These are phyloP conservation scores for Cadophora sp. DNA, from an alignment of 2,329 filamentous ascomycete genomes.

Conservation along the genomic window DNA sequence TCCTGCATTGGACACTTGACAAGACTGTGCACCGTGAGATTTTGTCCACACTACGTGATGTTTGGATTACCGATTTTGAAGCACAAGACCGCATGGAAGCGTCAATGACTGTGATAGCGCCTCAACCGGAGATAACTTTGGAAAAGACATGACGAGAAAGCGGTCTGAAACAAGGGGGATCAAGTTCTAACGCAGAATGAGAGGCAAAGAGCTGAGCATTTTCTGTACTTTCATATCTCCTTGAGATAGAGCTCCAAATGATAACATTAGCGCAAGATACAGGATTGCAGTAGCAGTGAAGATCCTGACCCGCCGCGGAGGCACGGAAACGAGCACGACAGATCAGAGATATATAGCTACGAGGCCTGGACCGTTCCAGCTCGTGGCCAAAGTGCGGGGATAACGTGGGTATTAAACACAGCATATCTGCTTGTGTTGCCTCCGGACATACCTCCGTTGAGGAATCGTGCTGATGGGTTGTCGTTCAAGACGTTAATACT, in stretches of 20 bases:
- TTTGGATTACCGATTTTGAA: slow-evolving; percentile 24
- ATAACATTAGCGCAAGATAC: not conserved
- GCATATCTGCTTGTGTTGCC: not conserved
- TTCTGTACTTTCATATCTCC: not conserved
- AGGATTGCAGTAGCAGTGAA: not conserved
- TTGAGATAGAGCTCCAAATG: not conserved
- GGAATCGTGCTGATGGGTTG: not conserved
- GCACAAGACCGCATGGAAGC: slow-evolving; percentile 27
- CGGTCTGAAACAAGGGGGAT: not conserved
- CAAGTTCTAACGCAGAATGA: not conserved
- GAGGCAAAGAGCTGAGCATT: not conserved
- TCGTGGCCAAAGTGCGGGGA: not conserved
- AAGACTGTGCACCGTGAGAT: slow-evolving; percentile 18
- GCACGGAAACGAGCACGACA: not conserved
- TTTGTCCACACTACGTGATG: not conserved
- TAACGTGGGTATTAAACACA: not conserved
- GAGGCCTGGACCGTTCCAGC: not conserved
- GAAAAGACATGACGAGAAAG: slow-evolving; percentile 4
- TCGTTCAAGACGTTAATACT: not conserved
- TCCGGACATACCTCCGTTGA: not conserved
- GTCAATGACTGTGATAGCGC: slow-evolving; percentile 27
- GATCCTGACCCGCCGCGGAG: not conserved
- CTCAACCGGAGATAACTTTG: slow-evolving; percentile 22
- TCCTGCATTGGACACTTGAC: slow-evolving; percentile 45
- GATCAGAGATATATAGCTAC: not conserved